Base-by-base conservation (phyloP, 2,329 filamentous ascomycete genomes). In the Cladorrhinum sp. region DNA sequence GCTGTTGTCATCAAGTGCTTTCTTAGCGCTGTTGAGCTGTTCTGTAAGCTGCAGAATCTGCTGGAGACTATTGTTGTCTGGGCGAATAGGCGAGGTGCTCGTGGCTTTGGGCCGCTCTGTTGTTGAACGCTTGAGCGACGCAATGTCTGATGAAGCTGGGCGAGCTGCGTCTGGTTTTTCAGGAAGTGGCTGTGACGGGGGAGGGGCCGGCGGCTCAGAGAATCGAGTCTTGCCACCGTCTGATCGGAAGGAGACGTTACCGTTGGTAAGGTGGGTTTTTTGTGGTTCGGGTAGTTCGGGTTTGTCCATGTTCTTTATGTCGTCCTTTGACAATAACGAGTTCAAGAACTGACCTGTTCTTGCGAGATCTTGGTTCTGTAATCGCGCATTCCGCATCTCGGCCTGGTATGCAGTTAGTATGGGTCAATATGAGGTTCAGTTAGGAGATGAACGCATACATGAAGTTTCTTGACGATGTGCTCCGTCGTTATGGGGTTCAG, bases 401-500 rank as follows among this genome's bases (percentile, higher is more conserved):
- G 86, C 84, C 92, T 97, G 65, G 8, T 62, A 29, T 53, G 41
- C 48, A 64, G 62, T 65, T 62, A 67, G 53, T 41, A 32, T 16
- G 61, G 20, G 12, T 54, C 38, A 32, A 6, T n/a, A 22, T 9
- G 4, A 8, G 23, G 12, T 45, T 20, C 16, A 5, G 23, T 7
- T 13, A 25, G n/a, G 8, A 58, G 18, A 12, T 10, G 22, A 13
- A 18, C 9, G 83, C 87, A 79, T 80, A 93, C 90, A 71, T 90
- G 89, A 56, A 95, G 79, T 71, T 87, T 88, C 72, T 96, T 97
- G 41, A 97, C 89, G 59, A 99, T 93, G 68, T 96, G 91, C 72
- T 99, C 95, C 49, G 96, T 95, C 6, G 92, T 96, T 65, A 97
- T 87, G 0, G 93, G 92, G 6, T 91, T 91, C 59, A 96, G 80